Evolutionary conservation across 2,329 filamentous ascomycete species (phyloP).

Genomic region (Scopulariopsis brevicaulis): DNA sequence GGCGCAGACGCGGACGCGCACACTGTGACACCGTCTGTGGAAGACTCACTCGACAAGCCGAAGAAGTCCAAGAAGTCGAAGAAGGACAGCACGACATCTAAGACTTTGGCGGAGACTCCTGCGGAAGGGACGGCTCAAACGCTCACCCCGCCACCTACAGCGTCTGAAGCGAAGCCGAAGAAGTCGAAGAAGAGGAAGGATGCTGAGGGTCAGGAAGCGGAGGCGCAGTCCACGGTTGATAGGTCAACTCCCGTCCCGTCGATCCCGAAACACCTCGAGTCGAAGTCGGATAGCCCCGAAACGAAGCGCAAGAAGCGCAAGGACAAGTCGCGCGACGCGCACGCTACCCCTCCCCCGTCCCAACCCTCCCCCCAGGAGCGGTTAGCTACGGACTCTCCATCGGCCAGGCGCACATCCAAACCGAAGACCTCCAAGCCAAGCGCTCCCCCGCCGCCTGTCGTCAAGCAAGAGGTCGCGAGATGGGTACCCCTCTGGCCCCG

Average conservation of each 20-base stretch:
- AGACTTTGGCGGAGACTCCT: not conserved
- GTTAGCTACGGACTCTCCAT: constrained; percentile 14
- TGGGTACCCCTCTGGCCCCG: constrained; percentile 65
- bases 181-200: constrained; percentile 18
- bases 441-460: constrained; percentile 48
- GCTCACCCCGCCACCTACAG: not conserved
- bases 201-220: constrained; percentile 16
- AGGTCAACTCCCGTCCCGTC: constrained; percentile 1
- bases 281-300: not conserved
- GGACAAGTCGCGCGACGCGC: constrained; percentile 2
- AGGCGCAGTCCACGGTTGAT: not conserved
- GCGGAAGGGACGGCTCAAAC: not conserved
- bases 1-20: not conserved
- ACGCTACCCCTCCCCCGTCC: not conserved
- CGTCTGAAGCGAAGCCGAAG: not conserved
- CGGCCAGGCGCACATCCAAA: constrained; percentile 7
- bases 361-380: constrained; percentile 8
- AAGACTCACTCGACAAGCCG: not conserved
- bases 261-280: constrained; percentile 4
- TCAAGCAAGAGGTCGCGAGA: constrained; percentile 67
- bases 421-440: constrained; percentile 14
- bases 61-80: not conserved
- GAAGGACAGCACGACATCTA: not conserved
- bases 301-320: constrained; percentile 3
- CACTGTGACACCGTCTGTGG: not conserved